Percentiles rank a stretch among this genome's conserved stretches.
Evolutionary conservation across 805 yeast species (phyloP).

Genomic region (Ogataea polymorpha): DNA sequence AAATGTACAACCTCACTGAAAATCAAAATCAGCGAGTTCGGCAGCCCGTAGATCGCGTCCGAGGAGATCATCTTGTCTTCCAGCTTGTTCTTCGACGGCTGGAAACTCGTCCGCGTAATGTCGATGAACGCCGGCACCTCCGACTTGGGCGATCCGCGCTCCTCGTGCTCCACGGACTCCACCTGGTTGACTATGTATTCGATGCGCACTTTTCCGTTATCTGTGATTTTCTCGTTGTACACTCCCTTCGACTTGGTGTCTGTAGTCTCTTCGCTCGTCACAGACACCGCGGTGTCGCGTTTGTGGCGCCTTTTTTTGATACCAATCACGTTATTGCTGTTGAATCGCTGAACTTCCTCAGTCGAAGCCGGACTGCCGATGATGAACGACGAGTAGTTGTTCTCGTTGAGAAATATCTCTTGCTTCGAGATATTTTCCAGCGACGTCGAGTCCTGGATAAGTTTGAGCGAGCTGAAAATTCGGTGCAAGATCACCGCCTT

Average conservation of each 20-base stretch:
- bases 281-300: background rate
- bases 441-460: slow-evolving; percentile 75
- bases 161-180: slow-evolving; percentile 15
- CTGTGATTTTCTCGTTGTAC: slow-evolving; percentile 41
- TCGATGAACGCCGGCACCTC: slow-evolving; percentile 42
- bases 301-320: slow-evolving; percentile 18
- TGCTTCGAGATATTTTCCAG: slow-evolving; percentile 34
- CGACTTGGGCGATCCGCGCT: slow-evolving; percentile 4
- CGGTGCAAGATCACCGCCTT: slow-evolving; percentile 78
- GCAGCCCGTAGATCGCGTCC: slow-evolving; percentile 80
- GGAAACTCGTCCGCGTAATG: slow-evolving; percentile 39
- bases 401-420: slow-evolving; percentile 36
- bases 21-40: slow-evolving; percentile 70
- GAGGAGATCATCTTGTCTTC: slow-evolving; percentile 63
- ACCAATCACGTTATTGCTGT: slow-evolving; percentile 24
- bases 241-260: slow-evolving; percentile 27
- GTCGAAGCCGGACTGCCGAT: slow-evolving; percentile 28
- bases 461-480: slow-evolving; percentile 68
- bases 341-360: slow-evolving; percentile 26
- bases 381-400: slow-evolving; percentile 33
- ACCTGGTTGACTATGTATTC: slow-evolving; percentile 39
- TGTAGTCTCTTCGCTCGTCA: background rate
- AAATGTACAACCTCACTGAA: slow-evolving; percentile 72
- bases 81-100: slow-evolving; percentile 39
- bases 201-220: slow-evolving; percentile 46